Evolutionary conservation across 257 asterid species (phyloP).

Genomic region (Solanum rostratum): DNA sequence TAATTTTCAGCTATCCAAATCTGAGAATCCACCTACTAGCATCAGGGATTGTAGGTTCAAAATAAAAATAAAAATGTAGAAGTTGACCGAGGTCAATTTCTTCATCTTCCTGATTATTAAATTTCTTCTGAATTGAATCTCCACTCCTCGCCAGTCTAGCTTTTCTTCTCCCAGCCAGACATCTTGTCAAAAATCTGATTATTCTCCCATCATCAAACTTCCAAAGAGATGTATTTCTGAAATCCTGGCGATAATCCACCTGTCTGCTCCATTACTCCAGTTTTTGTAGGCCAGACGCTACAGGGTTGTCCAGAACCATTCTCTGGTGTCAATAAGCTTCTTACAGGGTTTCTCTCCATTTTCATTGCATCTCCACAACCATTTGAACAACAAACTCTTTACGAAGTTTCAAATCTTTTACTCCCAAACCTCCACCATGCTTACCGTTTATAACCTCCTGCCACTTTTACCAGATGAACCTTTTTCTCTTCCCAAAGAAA

Average conservation of each 20-base stretch:
- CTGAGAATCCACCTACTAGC: not conserved
- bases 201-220: not conserved
- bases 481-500: not conserved
- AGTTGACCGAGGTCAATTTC: not conserved
- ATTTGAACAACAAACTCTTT: not conserved
- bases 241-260: not conserved
- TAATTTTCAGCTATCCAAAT: not conserved
- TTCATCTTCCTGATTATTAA: not conserved
- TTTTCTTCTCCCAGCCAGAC: not conserved
- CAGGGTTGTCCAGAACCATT: not conserved
- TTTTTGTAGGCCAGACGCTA: not conserved
- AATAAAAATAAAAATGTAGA: not conserved
- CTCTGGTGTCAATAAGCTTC: not conserved
- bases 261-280: not conserved
- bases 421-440: not conserved
- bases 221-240: not conserved
- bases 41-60: not conserved
- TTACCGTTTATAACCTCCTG: not conserved
- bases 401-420: not conserved
- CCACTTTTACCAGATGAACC: not conserved
- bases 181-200: not conserved
- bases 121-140: not conserved
- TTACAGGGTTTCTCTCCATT: not conserved
- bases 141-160: not conserved
- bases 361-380: not conserved